phyloP scores from a whole-genome alignment of 257 asterid species.

The Solanum lignicaule region DNA sequence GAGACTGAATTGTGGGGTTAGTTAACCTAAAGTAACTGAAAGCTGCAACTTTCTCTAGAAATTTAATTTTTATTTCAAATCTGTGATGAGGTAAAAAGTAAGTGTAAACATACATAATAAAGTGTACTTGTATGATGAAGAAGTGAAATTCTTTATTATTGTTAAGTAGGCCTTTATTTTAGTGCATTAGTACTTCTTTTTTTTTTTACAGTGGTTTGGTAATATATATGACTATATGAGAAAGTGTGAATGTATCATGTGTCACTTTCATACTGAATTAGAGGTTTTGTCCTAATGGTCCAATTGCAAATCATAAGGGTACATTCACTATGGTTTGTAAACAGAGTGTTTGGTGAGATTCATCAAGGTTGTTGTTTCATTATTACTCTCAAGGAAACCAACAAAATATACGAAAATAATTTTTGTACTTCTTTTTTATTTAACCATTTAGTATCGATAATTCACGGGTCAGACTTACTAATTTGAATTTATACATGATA shows the following conservation, averaged over 20 bases:
- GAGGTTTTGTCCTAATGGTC: not conserved
- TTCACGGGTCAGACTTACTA: not conserved
- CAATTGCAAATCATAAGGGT: not conserved
- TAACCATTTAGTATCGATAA: not conserved
- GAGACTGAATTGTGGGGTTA: not conserved
- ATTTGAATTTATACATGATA: not conserved
- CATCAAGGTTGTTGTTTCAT: not conserved
- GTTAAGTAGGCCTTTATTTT: not conserved
- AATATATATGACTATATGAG: not conserved
- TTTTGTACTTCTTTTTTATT: not conserved
- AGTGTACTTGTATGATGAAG: not conserved
- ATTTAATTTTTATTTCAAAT: not conserved
- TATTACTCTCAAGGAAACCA: not conserved
- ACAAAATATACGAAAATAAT: not conserved
- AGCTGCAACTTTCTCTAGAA: not conserved
- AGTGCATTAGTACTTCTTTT: not conserved
- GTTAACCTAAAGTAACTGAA: not conserved
- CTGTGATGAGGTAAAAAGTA: not conserved
- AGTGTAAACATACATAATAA: not conserved
- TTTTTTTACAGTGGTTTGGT: not conserved
- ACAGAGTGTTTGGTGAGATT: not conserved
- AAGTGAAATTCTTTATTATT: not conserved
- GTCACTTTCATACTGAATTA: conserved; percentile 1
- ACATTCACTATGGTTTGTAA: not conserved
- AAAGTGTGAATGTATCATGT: not conserved